Evolutionary conservation across 2,329 filamentous ascomycete species (phyloP), one percentile per base, ranked within the genome.

Genomic region (Paraphoma sp.): DNA sequence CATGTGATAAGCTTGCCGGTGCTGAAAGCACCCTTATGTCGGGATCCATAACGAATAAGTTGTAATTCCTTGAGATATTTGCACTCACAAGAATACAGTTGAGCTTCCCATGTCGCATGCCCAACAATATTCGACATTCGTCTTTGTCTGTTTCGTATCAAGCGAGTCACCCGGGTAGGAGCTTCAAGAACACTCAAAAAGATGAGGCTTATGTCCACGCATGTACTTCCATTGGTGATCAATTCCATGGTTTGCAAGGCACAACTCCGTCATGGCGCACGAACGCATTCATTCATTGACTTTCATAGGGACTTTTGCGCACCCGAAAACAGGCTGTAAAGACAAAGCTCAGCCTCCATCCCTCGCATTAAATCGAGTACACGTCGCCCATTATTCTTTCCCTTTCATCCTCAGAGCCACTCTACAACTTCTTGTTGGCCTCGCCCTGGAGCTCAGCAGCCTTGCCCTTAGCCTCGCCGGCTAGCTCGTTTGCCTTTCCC

Each of bases 371-470:
- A n/a, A 48, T 44, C 11, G 51, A 54, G 40, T 54, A 45, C 17
- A 54, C 45, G 29, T 48, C 51, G 28, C 30, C 28, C 6, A 50
- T 28, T 28, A 53, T 38, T 6, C 18, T 33, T 16, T 49, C 41
- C 28, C 45, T 23, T n/a, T 45, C 31, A 16, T n/a, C 30, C 7
- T 9, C 36, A 48, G 44, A 18, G 43, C 33, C 49, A 80, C 71
- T 48, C 51, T 77, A 67, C 40, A 78, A 73, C 64, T 81, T 81
- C 63, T 79, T 75, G 51, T 84, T 78, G 28, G 81, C 82, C 67
- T 84, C 73, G 45, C 79, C 76, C 41, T 74, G 73, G 33, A 76
- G 53, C 64, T 81, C 76, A 30, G 69, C 59, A n/a, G 76, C 76
- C 63, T 77, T 80, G 46, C 78, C 78, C 70, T 78, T 75, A 0